Base-by-base conservation (phyloP, 257 asterid genomes). In the Osmanthus fragrans region DNA sequence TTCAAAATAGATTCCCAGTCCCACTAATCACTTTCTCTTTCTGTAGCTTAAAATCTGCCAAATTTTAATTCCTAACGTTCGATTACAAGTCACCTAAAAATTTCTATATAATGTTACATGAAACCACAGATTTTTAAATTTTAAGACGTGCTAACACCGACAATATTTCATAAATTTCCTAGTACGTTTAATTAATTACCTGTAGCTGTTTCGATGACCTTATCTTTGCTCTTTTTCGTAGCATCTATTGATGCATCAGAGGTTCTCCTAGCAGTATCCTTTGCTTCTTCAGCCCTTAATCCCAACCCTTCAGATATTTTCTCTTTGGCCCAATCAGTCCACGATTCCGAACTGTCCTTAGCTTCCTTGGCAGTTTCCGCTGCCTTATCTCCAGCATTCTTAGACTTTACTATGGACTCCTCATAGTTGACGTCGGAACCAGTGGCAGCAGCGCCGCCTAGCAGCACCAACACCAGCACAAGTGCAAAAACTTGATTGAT, bases 301-400 rank as follows among this genome's bases (percentile, higher is more conserved):
- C 88, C 86, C 1, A 88, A 78, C 7, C 90, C 88, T 39, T 78
- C 89, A 1, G 93, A 70, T 51, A 90, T 77, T 73, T 87, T 88
- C 2, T 89, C 92, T 75, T 86, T 87, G 29, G 96, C 94, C 96
- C 93, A 90, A 15, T 76, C 92, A 0, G 96, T 42, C 96, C 93
- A 90, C 5, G 90, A 83, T 64, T 88, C 91, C 4, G 75, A 73
- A 34, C 75, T 63, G 54, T 79, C 88, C 47, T 81, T 76, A 37
- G 76, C 80, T 23, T 78, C 87, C 27, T 73, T 49, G 3, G 15
- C 79, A 0, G 45, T 29, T 11, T 70, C 74, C 3, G 78, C 85
- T 5, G 76, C 85, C 30, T 80, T 77, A 51, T 76, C 83, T 15
- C 40, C 75, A 0, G 73, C 77, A 6, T 37, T 32, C 18, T 72